Conservation (phyloP, 1,284 basidiomycete species). For the Ceratobasidium sp. region DNA sequence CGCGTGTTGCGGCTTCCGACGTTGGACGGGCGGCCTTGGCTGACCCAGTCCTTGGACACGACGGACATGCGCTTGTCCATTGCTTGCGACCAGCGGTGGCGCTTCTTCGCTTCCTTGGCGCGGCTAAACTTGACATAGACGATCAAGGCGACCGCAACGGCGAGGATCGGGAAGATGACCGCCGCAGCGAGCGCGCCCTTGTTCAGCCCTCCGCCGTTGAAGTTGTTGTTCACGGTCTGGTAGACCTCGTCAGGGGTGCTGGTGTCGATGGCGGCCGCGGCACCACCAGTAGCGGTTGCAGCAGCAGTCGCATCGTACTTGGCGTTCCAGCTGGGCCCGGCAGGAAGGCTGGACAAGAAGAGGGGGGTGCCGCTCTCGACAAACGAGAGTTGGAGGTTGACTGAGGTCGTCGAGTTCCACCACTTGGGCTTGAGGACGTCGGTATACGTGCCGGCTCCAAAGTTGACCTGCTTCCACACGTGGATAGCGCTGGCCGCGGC, state of each 20-base stretch:
- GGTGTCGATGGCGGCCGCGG: constrained; percentile 54
- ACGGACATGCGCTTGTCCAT: constrained; percentile 85
- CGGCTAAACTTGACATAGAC: constrained; percentile 68
- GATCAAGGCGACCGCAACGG: constrained; percentile 57
- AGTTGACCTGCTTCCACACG: constrained; percentile 67
- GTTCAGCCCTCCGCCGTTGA: constrained; percentile 50
- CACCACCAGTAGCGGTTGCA: constrained; percentile 45
- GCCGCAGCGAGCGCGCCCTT: constrained; percentile 80
- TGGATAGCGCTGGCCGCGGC: constrained; percentile 61
- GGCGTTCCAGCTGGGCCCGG: constrained; percentile 77
- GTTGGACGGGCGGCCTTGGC: constrained; percentile 75
- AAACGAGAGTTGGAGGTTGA: constrained; percentile 71
- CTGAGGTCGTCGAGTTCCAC: constrained; percentile 73
- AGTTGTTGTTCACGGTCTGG: constrained; percentile 42
- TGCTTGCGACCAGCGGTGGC: constrained; percentile 70
- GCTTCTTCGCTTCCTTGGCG: constrained; percentile 63
- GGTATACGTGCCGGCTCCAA: constrained; percentile 56
- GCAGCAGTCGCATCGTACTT: constrained; percentile 57
- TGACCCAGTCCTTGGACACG: constrained; percentile 74
- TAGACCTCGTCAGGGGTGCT: constrained; percentile 53
- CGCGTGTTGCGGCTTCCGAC: constrained; percentile 50
- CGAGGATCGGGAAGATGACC: constrained; percentile 73
- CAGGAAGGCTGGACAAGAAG: constrained; percentile 65
- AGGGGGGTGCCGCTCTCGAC: constrained; percentile 61
- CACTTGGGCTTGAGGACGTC: constrained; percentile 69